A percentile compares a stretch with the other conserved stretches of the same genome.
Evolutionary conservation across 371 early-diverging fungal species (phyloP).

Genomic region (Mortierella sp.): DNA sequence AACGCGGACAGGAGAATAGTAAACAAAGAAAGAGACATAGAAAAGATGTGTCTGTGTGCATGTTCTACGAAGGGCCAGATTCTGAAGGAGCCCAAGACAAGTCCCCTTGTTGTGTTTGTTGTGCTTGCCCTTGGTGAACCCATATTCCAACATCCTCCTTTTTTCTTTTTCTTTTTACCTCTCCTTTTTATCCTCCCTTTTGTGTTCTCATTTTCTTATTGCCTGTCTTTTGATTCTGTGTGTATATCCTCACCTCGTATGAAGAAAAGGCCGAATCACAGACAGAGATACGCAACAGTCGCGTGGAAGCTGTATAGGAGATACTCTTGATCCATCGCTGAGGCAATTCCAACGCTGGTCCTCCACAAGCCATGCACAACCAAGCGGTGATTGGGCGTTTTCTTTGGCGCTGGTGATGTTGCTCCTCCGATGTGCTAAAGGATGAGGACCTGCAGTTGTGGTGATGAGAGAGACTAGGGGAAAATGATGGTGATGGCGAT

Average conservation of each 20-base stretch:
- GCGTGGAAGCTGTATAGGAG: constrained; percentile 4
- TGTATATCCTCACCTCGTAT: not conserved
- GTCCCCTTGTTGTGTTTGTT: not conserved
- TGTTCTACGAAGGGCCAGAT: not conserved
- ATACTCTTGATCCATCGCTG: constrained; percentile 5
- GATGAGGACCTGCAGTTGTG: not conserved
- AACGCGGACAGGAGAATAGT: not conserved
- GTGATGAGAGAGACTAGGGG: not conserved
- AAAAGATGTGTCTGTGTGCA: not conserved
- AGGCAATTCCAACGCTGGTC: constrained; percentile 10
- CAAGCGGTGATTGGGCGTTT: constrained; percentile 7
- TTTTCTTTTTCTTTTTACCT: not conserved
- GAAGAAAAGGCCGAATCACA: constrained; percentile 6
- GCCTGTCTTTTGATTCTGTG: not conserved
- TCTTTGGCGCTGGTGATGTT: not conserved
- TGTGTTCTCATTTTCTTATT: not conserved
- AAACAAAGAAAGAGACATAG: not conserved
- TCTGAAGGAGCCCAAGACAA: not conserved
- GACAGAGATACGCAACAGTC: constrained; percentile 13
- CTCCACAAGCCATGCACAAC: constrained; percentile 5
- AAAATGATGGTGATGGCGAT: not conserved
- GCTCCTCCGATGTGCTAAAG: not conserved
- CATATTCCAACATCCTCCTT: not conserved
- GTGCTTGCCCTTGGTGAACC: not conserved
- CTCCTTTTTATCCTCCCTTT: not conserved